These are phyloP conservation scores for Beauveria pseudobassiana DNA, from an alignment of 2,329 filamentous ascomycete species.

Conservation along the genomic window DNA sequence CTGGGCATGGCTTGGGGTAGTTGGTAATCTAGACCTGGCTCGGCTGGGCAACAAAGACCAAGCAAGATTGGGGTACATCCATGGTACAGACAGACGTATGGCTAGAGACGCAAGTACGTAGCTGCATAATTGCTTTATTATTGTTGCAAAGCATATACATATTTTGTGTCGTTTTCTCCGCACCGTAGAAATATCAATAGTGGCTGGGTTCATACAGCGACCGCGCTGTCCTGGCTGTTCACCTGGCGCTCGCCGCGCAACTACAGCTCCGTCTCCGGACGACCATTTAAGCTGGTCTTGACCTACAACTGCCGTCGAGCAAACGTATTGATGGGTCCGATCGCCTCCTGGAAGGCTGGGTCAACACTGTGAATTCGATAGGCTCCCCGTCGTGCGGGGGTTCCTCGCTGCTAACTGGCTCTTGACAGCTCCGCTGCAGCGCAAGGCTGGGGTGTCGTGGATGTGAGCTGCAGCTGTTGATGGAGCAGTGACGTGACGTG, in stretches of 20 bases:
- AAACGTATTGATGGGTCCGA: background rate
- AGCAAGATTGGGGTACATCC: conserved; percentile 1
- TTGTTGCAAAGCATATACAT: background rate
- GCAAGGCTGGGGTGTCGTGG: background rate
- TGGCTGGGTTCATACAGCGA: background rate
- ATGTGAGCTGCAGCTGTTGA: background rate
- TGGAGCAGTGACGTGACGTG: background rate
- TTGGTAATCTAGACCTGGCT: background rate
- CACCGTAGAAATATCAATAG: no score
- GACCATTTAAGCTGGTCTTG: background rate
- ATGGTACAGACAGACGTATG: background rate
- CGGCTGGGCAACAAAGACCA: background rate
- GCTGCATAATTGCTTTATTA: background rate
- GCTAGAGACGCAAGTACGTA: background rate
- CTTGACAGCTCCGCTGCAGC: background rate
- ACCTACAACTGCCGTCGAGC: background rate
- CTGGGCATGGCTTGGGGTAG: background rate
- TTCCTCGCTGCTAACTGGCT: background rate
- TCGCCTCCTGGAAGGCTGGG: background rate
- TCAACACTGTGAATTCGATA: background rate
- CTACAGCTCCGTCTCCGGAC: background rate
- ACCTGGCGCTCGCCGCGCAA: background rate
- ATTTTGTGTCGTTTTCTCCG: background rate
- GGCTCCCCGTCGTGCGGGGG: background rate
- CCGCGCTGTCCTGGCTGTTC: background rate